Percentiles rank a stretch among this genome's conserved stretches.
These are phyloP conservation scores for Cucurbita moschata DNA, from an alignment of 306 rosid species.

Conservation along the genomic window DNA sequence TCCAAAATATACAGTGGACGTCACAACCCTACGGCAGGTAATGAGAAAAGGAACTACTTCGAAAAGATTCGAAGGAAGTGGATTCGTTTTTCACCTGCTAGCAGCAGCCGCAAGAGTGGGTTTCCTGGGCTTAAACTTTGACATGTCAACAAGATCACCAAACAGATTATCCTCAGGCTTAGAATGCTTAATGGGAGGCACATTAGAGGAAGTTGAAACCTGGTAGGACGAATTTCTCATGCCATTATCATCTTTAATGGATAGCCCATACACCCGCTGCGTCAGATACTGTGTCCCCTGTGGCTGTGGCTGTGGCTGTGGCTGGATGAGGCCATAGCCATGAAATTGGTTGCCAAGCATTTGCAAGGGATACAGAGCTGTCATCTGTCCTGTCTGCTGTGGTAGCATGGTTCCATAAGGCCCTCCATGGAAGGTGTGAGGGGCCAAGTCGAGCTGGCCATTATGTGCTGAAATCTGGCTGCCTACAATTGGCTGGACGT, in stretches of 20 bases:
- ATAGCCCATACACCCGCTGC: conserved; percentile 68
- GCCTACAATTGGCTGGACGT: conserved; percentile 44
- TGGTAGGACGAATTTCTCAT: conserved; percentile 42
- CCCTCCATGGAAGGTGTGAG: conserved; percentile 10
- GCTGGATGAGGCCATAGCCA: conserved; percentile 70
- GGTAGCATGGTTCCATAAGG: conserved; percentile 6
- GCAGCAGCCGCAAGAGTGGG: conserved; percentile 45
- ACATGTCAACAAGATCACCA: conserved; percentile 86
- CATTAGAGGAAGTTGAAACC: conserved; percentile 44
- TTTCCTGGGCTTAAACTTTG: conserved; percentile 65
- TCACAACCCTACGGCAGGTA: neutral
- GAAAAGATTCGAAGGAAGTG: neutral
- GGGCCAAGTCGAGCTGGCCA: conserved; percentile 31
- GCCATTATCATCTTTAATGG: conserved; percentile 39
- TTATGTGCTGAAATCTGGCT: conserved; percentile 28
- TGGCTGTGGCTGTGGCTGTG: conserved; percentile 44
- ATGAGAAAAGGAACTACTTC: neutral
- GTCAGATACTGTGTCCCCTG: conserved; percentile 47
- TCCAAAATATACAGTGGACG: neutral
- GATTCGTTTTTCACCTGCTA: conserved; percentile 23
- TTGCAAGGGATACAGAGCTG: conserved; percentile 51
- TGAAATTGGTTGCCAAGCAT: conserved; percentile 48
- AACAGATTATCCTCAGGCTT: conserved; percentile 88
- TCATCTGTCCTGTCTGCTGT: conserved; percentile 39
- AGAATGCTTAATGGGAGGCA: conserved; percentile 50